phyloP scores from a whole-genome alignment of 352 stramenopile genomes.

The Lagenidium giganteum region DNA sequence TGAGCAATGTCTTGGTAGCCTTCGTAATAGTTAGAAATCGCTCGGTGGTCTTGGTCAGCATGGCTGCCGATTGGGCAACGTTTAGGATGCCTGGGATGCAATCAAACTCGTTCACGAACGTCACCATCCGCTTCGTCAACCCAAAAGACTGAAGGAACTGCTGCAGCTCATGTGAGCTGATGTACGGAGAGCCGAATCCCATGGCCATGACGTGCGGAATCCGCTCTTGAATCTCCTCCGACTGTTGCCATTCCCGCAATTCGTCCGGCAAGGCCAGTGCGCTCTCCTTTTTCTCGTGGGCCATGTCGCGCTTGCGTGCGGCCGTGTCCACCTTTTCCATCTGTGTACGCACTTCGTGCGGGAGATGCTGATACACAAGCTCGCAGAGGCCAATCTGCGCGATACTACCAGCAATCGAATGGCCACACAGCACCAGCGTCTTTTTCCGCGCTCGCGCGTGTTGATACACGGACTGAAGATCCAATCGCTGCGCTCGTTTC shows the following conservation, averaged over 20 bases:
- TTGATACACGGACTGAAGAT: constrained; percentile 41
- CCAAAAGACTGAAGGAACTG: constrained; percentile 46
- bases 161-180: constrained; percentile 38
- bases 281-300: constrained; percentile 6
- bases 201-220: constrained; percentile 56
- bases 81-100: constrained; percentile 85
- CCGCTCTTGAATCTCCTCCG: constrained; percentile 17
- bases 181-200: constrained; percentile 75
- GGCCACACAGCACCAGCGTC: constrained; percentile 66
- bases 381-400: constrained; percentile 74
- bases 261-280: constrained; percentile 10
- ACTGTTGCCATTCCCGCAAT: constrained; percentile 13
- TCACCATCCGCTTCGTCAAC: constrained; percentile 50
- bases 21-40: constrained; percentile 78
- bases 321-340: constrained; percentile 50
- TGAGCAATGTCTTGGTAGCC: constrained; percentile 67
- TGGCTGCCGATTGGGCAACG: constrained; percentile 65
- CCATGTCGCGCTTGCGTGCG: constrained; percentile 15
- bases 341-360: constrained; percentile 30
- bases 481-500: constrained; percentile 55
- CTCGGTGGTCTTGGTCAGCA: constrained; percentile 76
- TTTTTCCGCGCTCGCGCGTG: constrained; percentile 47
- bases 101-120: constrained; percentile 84
- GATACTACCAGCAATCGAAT: constrained; percentile 82
- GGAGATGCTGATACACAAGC: constrained; percentile 67